Evolutionary conservation across 495 filamentous ascomycete species (phyloP).

Genomic region (Chaetomium cochliodes): DNA sequence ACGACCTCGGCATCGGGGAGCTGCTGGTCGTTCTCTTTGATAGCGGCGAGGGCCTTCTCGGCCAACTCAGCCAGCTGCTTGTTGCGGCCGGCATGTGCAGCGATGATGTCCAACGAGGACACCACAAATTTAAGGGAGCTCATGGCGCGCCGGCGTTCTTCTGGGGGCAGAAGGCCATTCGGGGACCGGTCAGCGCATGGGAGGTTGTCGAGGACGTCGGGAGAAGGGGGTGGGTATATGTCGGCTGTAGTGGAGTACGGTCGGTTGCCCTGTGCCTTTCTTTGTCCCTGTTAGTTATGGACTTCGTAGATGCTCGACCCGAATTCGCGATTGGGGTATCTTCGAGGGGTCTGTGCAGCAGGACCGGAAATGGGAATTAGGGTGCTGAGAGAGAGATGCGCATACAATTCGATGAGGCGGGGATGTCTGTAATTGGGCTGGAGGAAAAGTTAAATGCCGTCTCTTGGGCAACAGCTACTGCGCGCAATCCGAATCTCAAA

Average conservation of each 20-base stretch:
- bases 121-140: slow-evolving; percentile 95
- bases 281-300: not conserved
- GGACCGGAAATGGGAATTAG: not conserved
- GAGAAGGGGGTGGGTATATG: not conserved
- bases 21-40: slow-evolving; percentile 71
- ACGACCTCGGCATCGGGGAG: slow-evolving; percentile 81
- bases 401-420: not conserved
- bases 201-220: not conserved
- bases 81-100: slow-evolving; percentile 75
- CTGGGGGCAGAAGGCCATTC: slow-evolving; percentile 39
- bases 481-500: slow-evolving; percentile 4
- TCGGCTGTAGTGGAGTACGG: too few species aligned
- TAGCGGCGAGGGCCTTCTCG: slow-evolving; percentile 74
- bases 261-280: slow-evolving; percentile 6
- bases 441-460: too few species aligned
- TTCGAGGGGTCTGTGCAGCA: not conserved
- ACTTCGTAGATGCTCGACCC: not conserved
- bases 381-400: not conserved
- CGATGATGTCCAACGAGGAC: slow-evolving; percentile 86
- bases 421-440: not conserved
- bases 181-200: slow-evolving; percentile 36
- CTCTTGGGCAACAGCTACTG: not conserved
- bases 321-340: slow-evolving; percentile 4
- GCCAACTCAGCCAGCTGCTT: slow-evolving; percentile 77
- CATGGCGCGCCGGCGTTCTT: slow-evolving; percentile 55